Conservation (phyloP, 257 asterid species). For the Prunella vulgaris region DNA sequence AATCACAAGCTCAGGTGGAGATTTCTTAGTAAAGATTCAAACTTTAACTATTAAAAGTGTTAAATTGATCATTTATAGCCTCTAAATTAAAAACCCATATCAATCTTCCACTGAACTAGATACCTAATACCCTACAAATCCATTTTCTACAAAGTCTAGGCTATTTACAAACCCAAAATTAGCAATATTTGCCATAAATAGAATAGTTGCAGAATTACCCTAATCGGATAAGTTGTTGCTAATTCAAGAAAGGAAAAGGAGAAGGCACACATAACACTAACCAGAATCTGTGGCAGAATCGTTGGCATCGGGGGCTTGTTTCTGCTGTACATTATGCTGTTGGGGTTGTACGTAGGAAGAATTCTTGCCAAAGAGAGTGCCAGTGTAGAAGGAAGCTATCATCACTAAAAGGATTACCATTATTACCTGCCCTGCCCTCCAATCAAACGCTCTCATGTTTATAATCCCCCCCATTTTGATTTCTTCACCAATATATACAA, state of each 20-base stretch:
- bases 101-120: neutral
- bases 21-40: neutral
- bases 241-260: neutral
- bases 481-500: neutral
- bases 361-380: constrained; percentile 57
- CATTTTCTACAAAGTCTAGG: too few species aligned
- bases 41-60: constrained; percentile 1
- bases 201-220: neutral
- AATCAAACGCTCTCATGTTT: constrained; percentile 65
- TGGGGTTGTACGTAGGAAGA: constrained; percentile 29
- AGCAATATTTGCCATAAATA: neutral
- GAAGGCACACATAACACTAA: constrained; percentile 10
- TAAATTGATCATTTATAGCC: neutral
- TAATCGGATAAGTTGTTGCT: neutral
- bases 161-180: neutral
- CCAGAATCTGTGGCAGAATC: constrained; percentile 35
- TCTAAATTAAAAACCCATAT: neutral
- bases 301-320: constrained; percentile 21
- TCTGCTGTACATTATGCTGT: constrained; percentile 28
- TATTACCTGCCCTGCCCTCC: constrained; percentile 64
- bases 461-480: constrained; percentile 34
- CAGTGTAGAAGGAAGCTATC: constrained; percentile 80
- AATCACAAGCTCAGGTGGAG: neutral
- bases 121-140: neutral
- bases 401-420: constrained; percentile 54